Evolutionary conservation across 1,284 basidiomycete genomes (phyloP).

Genomic region (Thelephora terrestris): DNA sequence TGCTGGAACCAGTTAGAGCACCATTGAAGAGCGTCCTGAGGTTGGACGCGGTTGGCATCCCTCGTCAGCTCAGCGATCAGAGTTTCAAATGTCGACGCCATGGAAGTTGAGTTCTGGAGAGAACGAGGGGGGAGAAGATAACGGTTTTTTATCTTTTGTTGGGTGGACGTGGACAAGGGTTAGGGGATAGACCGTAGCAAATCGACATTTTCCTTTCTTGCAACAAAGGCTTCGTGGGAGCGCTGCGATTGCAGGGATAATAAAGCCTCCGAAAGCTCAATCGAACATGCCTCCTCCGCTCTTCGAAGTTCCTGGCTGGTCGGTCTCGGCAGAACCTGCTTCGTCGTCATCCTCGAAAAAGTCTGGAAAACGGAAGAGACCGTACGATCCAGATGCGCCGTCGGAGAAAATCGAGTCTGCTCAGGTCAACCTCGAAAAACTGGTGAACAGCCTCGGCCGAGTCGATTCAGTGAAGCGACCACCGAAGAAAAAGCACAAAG

Average conservation of each 20-base stretch:
- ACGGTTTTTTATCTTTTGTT: background rate
- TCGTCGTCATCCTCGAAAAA: slow-evolving; percentile 19
- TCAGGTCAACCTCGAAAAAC: slow-evolving; percentile 67
- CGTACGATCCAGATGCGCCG: slow-evolving; percentile 24
- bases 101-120: slow-evolving; percentile 1
- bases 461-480: slow-evolving; percentile 1
- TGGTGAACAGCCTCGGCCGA: slow-evolving; percentile 52
- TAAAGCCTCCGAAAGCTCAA: background rate
- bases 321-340: slow-evolving; percentile 37
- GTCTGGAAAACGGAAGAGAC: slow-evolving; percentile 62
- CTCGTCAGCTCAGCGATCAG: slow-evolving; percentile 83
- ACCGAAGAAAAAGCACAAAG: slow-evolving; percentile 12
- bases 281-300: slow-evolving; percentile 19
- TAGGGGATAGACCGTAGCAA: background rate
- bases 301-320: slow-evolving; percentile 71
- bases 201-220: background rate
- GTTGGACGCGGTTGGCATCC: slow-evolving; percentile 78
- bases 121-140: background rate
- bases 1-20: slow-evolving; percentile 94
- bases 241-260: background rate
- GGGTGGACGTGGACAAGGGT: background rate
- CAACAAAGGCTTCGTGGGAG: background rate
- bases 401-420: slow-evolving; percentile 33
- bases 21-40: slow-evolving; percentile 86
- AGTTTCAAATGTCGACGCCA: slow-evolving; percentile 64